Evolutionary conservation across 352 stramenopile species (phyloP).

Genomic region (Globisporangium iwayamae): DNA sequence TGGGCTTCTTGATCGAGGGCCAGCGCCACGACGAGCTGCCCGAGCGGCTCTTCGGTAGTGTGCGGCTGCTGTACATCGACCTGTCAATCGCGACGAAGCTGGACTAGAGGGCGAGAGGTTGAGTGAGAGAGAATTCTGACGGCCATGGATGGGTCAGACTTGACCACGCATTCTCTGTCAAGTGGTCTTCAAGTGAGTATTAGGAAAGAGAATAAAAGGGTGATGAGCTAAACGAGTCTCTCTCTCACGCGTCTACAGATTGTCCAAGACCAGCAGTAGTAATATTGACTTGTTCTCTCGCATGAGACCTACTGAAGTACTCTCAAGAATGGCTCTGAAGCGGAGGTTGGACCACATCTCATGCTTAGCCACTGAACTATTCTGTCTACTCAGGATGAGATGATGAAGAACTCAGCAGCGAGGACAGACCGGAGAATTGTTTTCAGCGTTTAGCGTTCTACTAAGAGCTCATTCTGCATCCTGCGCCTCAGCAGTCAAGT

Average conservation of each 20-base stretch:
- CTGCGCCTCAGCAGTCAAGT: not conserved
- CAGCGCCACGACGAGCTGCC: constrained; percentile 63
- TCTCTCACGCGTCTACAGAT: not conserved
- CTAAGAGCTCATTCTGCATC: too few species aligned
- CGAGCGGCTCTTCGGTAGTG: constrained; percentile 64
- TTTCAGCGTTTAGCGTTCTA: too few species aligned
- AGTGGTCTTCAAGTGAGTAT: not conserved
- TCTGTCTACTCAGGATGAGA: too few species aligned
- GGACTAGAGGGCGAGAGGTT: constrained; percentile 9
- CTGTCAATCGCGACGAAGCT: constrained; percentile 33
- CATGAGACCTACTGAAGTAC: too few species aligned
- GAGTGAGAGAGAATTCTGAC: not conserved
- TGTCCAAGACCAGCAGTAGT: too few species aligned
- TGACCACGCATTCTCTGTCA: not conserved
- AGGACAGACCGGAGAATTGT: too few species aligned
- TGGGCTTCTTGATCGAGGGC: constrained; percentile 72
- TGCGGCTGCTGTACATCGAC: constrained; percentile 63
- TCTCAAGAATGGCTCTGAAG: too few species aligned
- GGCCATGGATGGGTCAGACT: too few species aligned
- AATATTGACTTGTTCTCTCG: too few species aligned
- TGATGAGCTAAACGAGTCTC: not conserved
- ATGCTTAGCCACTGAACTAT: too few species aligned
- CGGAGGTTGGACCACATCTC: too few species aligned
- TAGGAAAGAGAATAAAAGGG: not conserved
- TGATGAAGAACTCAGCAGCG: too few species aligned